Base-by-base conservation (phyloP, 345 rosid genomes). In the Brassica cretica region DNA sequence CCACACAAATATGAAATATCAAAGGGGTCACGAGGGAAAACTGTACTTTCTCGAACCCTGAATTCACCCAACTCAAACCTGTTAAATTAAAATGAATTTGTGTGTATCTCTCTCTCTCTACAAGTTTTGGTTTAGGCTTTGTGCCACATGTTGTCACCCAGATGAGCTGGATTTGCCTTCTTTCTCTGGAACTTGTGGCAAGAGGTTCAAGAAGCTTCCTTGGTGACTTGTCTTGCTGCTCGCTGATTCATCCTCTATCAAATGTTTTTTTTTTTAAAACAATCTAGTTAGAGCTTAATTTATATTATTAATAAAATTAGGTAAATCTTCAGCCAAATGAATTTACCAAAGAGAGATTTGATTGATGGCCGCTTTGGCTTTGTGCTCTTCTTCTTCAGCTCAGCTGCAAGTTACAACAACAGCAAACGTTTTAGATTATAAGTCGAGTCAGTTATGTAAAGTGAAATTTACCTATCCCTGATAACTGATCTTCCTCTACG, bases 271-370 rank as follows among this genome's bases (percentile, higher is more conserved):
- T 78, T 58, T 21, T 21, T 21, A 21, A 2, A 30, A 32, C 65
- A 67, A 46, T 66, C 49, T 58, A 11, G 73, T 72, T 49, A 78
- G 27, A 41, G 60, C 66, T 59, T 9, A 56, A 39, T 10, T 10
- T 8, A 75, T 37, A 8, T 8, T 11, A 66, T 37, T 15, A 16
- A 15, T 56, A 0, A 8, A 10, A 61, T 66, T 18, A 46, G 0
- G 30, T 11, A 12, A 27, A 15, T 24, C 46, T 60, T 1, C 9
- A 6, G 53, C 5, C 30, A 27, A 27, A 73, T 0, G 79, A 12
- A 62, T 86, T 84, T 87, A 93, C 99, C 99, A 82, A 95, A 95
- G 70, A 95, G 96, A 66, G 99, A 85, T 86, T 93, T 95, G 82
- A 95, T 88, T 58, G 98, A 93, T 44, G 59, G 59, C 9, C 59